phyloP scores from a whole-genome alignment of 345 rosid species.

The Corchorus olitorius region DNA sequence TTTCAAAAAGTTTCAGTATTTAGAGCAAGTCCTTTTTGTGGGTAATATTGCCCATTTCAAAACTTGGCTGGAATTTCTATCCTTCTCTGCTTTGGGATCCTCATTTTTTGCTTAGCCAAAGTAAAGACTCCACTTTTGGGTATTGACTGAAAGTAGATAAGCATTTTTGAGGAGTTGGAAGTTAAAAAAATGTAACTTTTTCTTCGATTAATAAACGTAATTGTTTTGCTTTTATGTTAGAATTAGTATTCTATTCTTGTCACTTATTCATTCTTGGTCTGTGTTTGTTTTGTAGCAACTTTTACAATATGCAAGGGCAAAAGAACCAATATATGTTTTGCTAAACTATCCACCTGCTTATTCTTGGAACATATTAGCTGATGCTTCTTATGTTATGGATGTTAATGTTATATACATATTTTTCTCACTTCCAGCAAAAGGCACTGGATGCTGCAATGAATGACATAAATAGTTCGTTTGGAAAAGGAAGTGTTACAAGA shows the following conservation, averaged over 20 bases:
- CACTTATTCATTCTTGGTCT: not conserved
- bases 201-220: not conserved
- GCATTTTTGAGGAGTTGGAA: not conserved
- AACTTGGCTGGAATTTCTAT: not conserved
- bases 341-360: not conserved
- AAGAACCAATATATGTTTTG: too few species aligned
- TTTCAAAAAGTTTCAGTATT: not conserved
- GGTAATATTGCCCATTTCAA: not conserved
- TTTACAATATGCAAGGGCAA: not conserved
- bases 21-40: not conserved
- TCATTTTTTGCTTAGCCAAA: not conserved
- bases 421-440: conserved; percentile 61
- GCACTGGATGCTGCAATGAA: conserved; percentile 94
- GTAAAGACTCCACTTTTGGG: too few species aligned
- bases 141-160: too few species aligned
- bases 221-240: not conserved
- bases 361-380: not conserved
- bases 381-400: not conserved
- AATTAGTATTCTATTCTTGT: not conserved
- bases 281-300: not conserved
- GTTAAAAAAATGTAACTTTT: not conserved
- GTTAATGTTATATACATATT: not conserved
- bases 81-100: not conserved
- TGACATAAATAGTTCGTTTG: conserved; percentile 86
- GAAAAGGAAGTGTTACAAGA: conserved; percentile 94